Evolutionary conservation across 2,329 filamentous ascomycete species (phyloP).

Genomic region (Aspergillus sp.): DNA sequence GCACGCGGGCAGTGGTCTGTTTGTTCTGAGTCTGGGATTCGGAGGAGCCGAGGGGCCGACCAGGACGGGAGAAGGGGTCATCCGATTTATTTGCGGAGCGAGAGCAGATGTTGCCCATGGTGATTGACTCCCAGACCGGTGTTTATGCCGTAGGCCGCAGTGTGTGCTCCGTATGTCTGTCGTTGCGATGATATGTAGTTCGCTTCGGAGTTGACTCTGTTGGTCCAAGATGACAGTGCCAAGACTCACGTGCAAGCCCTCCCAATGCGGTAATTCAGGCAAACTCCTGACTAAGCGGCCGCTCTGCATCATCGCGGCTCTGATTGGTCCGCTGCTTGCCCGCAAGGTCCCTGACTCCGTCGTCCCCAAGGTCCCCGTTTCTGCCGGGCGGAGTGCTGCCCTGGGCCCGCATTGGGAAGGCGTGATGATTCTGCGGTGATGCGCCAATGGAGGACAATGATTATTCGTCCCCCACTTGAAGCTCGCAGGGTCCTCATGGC

Average conservation of each 20-base stretch:
- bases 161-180: too few species aligned
- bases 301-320: not conserved
- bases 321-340: constrained; percentile 5
- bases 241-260: too few species aligned
- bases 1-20: constrained; percentile 41
- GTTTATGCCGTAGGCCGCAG: too few species aligned
- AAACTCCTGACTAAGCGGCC: not conserved
- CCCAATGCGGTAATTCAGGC: not conserved
- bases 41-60: constrained; percentile 58
- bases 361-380: constrained; percentile 14
- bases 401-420: not conserved
- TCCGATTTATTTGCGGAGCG: constrained; percentile 54
- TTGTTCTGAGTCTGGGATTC: constrained; percentile 31
- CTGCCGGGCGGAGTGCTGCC: not conserved
- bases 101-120: constrained; percentile 83
- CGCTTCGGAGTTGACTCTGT: too few species aligned
- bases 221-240: too few species aligned
- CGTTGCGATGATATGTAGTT: too few species aligned
- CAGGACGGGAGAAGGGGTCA: constrained; percentile 63
- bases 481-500: constrained; percentile 16
- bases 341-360: constrained; percentile 25
- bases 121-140: too few species aligned
- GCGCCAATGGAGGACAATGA: not conserved
- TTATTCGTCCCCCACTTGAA: constrained; percentile 2
- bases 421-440: constrained; percentile 1